These are phyloP conservation scores for Flaveria sonorensis DNA, from an alignment of 129 eudicot species.

Conservation along the genomic window DNA sequence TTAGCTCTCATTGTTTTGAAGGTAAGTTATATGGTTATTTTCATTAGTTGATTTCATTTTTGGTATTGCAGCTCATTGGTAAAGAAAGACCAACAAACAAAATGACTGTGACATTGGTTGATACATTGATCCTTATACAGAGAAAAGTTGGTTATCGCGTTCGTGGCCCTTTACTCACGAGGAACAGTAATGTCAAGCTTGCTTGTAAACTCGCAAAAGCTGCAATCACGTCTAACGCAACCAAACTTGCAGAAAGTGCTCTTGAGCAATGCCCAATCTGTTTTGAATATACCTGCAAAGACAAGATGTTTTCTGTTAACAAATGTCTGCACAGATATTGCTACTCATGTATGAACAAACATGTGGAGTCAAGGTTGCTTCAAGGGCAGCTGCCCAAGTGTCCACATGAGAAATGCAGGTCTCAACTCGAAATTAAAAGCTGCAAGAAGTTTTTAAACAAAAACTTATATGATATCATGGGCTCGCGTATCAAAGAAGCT, in stretches of 20 bases:
- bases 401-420: conserved; percentile 55
- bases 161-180: conserved; percentile 11
- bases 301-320: conserved; percentile 43
- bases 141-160: conserved; percentile 8
- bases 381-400: conserved; percentile 57
- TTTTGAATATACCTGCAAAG: conserved; percentile 33
- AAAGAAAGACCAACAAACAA: conserved; percentile 30
- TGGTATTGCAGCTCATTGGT: conserved; percentile 57
- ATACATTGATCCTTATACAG: conserved; percentile 45
- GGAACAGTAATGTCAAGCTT: conserved; percentile 34
- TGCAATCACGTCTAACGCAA: conserved; percentile 43
- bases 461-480: conserved; percentile 48
- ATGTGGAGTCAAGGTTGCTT: conserved; percentile 49
- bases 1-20: not conserved
- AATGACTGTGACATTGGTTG: conserved; percentile 34
- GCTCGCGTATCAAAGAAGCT: conserved; percentile 54
- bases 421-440: conserved; percentile 37
- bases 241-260: conserved; percentile 2
- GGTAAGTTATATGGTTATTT: not conserved
- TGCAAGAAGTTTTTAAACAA: conserved; percentile 51
- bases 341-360: conserved; percentile 52
- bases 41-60: not conserved
- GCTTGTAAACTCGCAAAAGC: conserved; percentile 63
- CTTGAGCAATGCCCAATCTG: conserved; percentile 53
- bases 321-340: conserved; percentile 62